phyloP scores from a whole-genome alignment of 2,329 filamentous ascomycete species.

The Hypocreales sp. region DNA sequence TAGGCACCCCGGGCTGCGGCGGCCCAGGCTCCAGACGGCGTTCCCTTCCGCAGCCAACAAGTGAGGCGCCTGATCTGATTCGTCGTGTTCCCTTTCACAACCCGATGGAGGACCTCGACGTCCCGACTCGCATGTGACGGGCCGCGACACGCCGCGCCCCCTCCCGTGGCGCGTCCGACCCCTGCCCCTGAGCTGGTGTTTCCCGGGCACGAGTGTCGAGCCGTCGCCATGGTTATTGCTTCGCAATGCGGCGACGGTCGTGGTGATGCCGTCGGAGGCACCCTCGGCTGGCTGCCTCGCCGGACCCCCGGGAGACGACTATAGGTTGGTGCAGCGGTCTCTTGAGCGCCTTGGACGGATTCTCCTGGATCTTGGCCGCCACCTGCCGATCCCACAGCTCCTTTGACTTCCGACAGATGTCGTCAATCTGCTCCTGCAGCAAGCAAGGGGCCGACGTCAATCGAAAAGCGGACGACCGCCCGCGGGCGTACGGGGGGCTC shows the following conservation, averaged over 20 bases:
- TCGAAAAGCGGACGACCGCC: not conserved
- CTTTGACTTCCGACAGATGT: slow-evolving; percentile 43
- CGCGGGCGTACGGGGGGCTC: slow-evolving; percentile 12
- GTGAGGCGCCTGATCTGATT: too few relatives aligned
- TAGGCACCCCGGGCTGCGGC: too few relatives aligned
- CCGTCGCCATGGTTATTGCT: not conserved
- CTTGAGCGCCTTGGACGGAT: slow-evolving; percentile 34
- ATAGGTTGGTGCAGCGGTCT: slow-evolving; percentile 41
- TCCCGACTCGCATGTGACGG: too few relatives aligned
- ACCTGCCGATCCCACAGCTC: slow-evolving; percentile 41
- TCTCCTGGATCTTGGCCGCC: slow-evolving; percentile 29
- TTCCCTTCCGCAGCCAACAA: too few relatives aligned
- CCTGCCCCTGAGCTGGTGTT: too few relatives aligned
- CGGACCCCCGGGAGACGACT: slow-evolving; percentile 20
- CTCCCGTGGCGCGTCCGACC: too few relatives aligned
- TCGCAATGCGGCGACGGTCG: slow-evolving; percentile 5
- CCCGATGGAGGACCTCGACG: too few relatives aligned
- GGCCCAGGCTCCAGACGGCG: too few relatives aligned
- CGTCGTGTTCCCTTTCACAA: too few relatives aligned
- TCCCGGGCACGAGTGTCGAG: too few relatives aligned
- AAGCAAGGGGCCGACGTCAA: slow-evolving; percentile 6
- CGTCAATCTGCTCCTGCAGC: slow-evolving; percentile 41
- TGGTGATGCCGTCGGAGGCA: slow-evolving; percentile 12
- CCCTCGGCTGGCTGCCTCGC: slow-evolving; percentile 7
- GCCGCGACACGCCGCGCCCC: too few relatives aligned